Evolutionary conservation across 768 basidiomycete species (phyloP), one percentile per base, ranked within the genome.

Genomic region (Leccinum subtestaceum): DNA sequence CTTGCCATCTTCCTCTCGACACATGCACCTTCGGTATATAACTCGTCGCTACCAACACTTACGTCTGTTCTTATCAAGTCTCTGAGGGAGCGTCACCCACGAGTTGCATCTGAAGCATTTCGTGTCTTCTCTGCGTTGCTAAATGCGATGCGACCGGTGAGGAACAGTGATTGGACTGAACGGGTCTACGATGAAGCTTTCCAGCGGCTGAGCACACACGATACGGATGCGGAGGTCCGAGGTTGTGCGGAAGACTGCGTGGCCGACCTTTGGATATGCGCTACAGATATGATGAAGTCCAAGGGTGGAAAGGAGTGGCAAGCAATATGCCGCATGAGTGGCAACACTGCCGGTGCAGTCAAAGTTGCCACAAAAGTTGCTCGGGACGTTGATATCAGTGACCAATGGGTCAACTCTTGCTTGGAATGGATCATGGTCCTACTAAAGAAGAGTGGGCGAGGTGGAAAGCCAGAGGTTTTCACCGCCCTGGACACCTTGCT

Each of bases 181-280:
- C 67, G 77, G 10, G 78, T 97, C 4, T 97, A 95, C 71, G 76
- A 82, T 8, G 87, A 93, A 61, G 87, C 92, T 10, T 76, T 90
- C 4, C 71, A 76, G 21, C 81, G 93, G 53, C 75, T 99, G 38
- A 82, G 77, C 52, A 88, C 82, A 49, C 85, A 90, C 60, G 91
- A 95, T 63, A 95, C 95, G 1, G 96, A 98, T 70, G 86, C 90
- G 4, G 95, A 97, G 62, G 93, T 98, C 21, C 84, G 94, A 38
- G 80, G 82, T 25, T 85, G 82, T 62, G 94, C 94, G 0, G 89
- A 98, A 65, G 86, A 89, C 32, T 85, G 85, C 52, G 81, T 96
- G 47, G 95, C 89, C 1, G 89, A 94, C 69, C 76, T 98, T 9
- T 93, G 97, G 87, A 82, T 93, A 53, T 88, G 86, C 63, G 93